Conservation (phyloP, 768 basidiomycete genomes). For the Royoungia palumana region DNA sequence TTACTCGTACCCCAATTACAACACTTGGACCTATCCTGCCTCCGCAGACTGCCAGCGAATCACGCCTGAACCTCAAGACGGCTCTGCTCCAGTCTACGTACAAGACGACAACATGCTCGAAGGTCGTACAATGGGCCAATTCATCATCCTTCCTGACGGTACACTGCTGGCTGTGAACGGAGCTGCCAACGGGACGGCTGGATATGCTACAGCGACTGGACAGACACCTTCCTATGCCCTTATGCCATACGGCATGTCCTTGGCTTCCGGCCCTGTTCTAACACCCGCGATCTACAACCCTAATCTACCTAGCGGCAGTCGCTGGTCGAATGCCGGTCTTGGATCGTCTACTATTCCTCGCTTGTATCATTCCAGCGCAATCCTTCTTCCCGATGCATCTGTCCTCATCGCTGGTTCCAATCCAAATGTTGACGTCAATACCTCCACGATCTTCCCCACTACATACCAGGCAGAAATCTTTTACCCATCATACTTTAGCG, state of each 20-base stretch:
- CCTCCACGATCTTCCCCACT: conserved; percentile 63
- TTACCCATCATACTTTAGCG: conserved; percentile 87
- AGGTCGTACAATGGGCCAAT: conserved; percentile 88
- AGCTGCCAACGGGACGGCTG: conserved; percentile 82
- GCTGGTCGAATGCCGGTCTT: conserved; percentile 73
- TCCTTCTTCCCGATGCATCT: conserved; percentile 83
- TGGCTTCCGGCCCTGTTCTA: conserved; percentile 77
- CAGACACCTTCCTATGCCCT: conserved; percentile 35
- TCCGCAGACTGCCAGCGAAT: conserved; percentile 76
- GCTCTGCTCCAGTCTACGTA: conserved; percentile 54
- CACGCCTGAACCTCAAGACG: conserved; percentile 79
- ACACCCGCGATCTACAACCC: conserved; percentile 84
- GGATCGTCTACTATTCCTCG: conserved; percentile 65
- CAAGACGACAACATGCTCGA: conserved; percentile 76
- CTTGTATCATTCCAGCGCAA: conserved; percentile 89
- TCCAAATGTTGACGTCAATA: conserved; percentile 85
- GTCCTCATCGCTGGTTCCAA: conserved; percentile 91
- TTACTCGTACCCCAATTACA: conserved; percentile 66
- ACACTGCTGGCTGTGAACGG: conserved; percentile 80
- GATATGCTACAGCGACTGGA: conserved; percentile 65
- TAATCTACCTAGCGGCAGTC: conserved; percentile 61
- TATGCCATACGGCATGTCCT: conserved; percentile 73
- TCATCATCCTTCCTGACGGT: conserved; percentile 79
- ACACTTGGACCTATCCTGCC: conserved; percentile 73
- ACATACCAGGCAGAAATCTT: conserved; percentile 83